These are phyloP conservation scores for Didymella segeticola DNA, from an alignment of 2,329 filamentous ascomycete genomes.

Conservation along the genomic window DNA sequence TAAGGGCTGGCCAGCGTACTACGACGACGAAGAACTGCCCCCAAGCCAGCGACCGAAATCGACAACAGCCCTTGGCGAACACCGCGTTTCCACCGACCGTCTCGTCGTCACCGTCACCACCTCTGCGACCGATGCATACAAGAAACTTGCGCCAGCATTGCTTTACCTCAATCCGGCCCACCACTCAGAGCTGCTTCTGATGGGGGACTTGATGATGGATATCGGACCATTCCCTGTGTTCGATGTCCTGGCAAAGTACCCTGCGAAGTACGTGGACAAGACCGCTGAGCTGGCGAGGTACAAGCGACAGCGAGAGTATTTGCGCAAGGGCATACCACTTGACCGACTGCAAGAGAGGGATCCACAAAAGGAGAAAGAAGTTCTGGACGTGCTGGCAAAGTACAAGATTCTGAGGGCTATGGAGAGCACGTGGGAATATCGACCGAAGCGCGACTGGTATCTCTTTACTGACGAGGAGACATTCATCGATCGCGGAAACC, in stretches of 20 bases:
- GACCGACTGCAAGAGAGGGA: slow-evolving; percentile 28
- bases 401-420: slow-evolving; percentile 51
- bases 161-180: slow-evolving; percentile 37
- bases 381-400: slow-evolving; percentile 40
- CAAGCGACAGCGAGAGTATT: slow-evolving; percentile 40
- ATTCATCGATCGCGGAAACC: slow-evolving; percentile 61
- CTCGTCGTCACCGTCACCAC: slow-evolving; percentile 64
- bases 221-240: slow-evolving; percentile 44
- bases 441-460: slow-evolving; percentile 62
- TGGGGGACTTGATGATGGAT: slow-evolving; percentile 48
- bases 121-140: slow-evolving; percentile 61
- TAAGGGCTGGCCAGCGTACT: slow-evolving; percentile 41
- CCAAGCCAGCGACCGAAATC: slow-evolving; percentile 25
- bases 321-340: slow-evolving; percentile 38
- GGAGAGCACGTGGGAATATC: slow-evolving; percentile 42
- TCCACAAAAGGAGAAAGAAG: slow-evolving; percentile 27
- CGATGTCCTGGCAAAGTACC: slow-evolving; percentile 47
- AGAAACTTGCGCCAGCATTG: slow-evolving; percentile 57
- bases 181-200: slow-evolving; percentile 46
- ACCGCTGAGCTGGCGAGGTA: slow-evolving; percentile 49
- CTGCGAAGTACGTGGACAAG: slow-evolving; percentile 32
- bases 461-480: slow-evolving; percentile 67
- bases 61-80: slow-evolving; percentile 23
- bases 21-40: slow-evolving; percentile 44
- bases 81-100: slow-evolving; percentile 31